Evolutionary conservation across 2,329 filamentous ascomycete genomes (phyloP), one percentile per base, ranked within the genome.

Genomic region (Clathrospora elynae): DNA sequence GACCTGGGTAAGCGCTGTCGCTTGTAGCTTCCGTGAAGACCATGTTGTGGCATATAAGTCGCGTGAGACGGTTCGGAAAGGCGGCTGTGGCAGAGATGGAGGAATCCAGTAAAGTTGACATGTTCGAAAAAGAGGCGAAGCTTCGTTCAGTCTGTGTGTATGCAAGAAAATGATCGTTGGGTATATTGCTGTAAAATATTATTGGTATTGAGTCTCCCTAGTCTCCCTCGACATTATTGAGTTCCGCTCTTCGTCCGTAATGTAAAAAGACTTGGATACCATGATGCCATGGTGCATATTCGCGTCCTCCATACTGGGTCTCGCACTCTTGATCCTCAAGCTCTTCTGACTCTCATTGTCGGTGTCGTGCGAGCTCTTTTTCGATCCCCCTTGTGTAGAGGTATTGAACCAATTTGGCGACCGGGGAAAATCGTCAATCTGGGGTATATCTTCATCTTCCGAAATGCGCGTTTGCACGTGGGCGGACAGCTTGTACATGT

Each of bases 201-300:
- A 46, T 25, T 33, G 35, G 23, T 42, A 46, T 8, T 38, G 43
- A 13, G 43, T 38, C n/a, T n/a, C n/a, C n/a, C n/a, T n/a, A n/a
- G n/a, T n/a, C 11, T 24, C 22, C 22, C 22, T 24, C 8, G 44
- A 44, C 13, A 39, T 5, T 13, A 47, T 25, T 3, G 40, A 44
- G 1, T 42, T 49, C 24, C 59, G 40, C 34, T 62, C 56, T 20
- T 64, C 61, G 25, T 67, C 64, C 3, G 60, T 59, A 8, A 67
- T 55, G 38, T 57, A 59, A 24, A 67, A 67, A 3, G 55, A 59
- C 18, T 58, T 63, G 12, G 56, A 59, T 8, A 67, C 64, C 59
- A 64, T 60, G 11, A 67, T 66, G 10, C 43, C 43, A 19, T 24
- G 35, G 2, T 55, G 52, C 52, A 63, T 62, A 0, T 42, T 41